These are phyloP conservation scores for Irpex sp. DNA, from an alignment of 1,284 basidiomycete species.

Conservation along the genomic window DNA sequence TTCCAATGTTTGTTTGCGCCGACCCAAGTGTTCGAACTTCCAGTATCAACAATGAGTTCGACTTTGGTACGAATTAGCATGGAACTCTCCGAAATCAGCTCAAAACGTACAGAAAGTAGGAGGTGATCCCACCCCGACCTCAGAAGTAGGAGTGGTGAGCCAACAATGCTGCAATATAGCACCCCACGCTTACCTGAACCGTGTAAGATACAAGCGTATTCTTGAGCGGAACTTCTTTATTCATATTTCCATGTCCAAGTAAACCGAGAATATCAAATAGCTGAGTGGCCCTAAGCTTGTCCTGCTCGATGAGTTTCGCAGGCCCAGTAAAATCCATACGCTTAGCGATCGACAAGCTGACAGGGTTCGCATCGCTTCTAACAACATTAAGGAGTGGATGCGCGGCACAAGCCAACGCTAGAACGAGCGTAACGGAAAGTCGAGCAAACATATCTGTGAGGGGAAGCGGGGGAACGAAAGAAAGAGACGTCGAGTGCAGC, in stretches of 20 bases:
- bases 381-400: neutral
- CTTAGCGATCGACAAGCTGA: constrained; percentile 11
- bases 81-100: neutral
- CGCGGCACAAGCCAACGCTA: neutral
- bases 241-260: neutral
- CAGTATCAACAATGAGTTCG: constrained; percentile 25
- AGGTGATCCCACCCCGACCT: constrained; percentile 3
- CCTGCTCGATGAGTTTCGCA: constrained; percentile 7
- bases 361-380: neutral
- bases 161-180: neutral
- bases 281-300: constrained; percentile 11
- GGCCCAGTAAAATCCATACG: constrained; percentile 11
- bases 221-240: constrained; percentile 5
- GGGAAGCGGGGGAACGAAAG: neutral
- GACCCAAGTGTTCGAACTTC: constrained; percentile 63
- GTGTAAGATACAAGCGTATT: constrained; percentile 12
- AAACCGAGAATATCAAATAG: neutral
- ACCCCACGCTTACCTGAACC: constrained; percentile 5
- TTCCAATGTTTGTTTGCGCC: constrained; percentile 35
- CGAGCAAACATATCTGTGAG: neutral
- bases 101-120: neutral
- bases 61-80: constrained; percentile 9
- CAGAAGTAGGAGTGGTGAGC: neutral
- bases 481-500: neutral
- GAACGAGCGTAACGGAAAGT: neutral